A percentile compares a stretch with the other conserved stretches of the same genome.
These are phyloP conservation scores for Crataegus laevigata DNA, from an alignment of 306 rosid species.

Conservation along the genomic window DNA sequence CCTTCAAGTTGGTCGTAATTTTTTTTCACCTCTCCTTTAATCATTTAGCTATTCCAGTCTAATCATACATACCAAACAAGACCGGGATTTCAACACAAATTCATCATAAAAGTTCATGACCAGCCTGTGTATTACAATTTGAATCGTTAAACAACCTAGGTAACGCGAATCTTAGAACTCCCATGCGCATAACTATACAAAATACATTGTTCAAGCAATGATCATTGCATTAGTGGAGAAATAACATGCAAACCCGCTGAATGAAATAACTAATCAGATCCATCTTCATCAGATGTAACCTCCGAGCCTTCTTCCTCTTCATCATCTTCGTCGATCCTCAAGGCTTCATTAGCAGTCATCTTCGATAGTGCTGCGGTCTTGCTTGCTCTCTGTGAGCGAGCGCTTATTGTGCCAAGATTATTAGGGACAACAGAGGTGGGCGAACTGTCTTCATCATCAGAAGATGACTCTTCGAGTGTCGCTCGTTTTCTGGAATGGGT, in stretches of 20 bases:
- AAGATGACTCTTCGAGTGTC: slow-evolving; percentile 52
- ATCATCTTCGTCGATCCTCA: slow-evolving; percentile 32
- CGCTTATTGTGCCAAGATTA: slow-evolving; percentile 20
- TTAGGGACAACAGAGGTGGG: slow-evolving; percentile 48
- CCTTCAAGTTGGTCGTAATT: too few relatives aligned
- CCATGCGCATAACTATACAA: slow-evolving; percentile 20
- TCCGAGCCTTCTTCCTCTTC: slow-evolving; percentile 45
- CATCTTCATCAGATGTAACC: slow-evolving; percentile 47
- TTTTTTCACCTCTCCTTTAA: too few relatives aligned
- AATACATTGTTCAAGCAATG: neutral
- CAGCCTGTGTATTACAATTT: neutral
- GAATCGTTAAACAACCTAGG: neutral
- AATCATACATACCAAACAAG: too few relatives aligned
- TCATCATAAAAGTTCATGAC: neutral
- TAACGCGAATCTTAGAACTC: neutral
- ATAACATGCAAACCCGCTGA: slow-evolving; percentile 1
- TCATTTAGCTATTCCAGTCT: too few relatives aligned
- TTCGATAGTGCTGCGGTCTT: slow-evolving; percentile 73
- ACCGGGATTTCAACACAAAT: too few relatives aligned
- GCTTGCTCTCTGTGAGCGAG: slow-evolving; percentile 84
- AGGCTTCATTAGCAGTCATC: slow-evolving; percentile 39
- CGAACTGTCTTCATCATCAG: slow-evolving; percentile 61
- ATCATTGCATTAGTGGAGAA: neutral
- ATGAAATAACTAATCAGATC: slow-evolving; percentile 21
- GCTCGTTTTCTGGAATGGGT: slow-evolving; percentile 54